A percentile compares a stretch with the other conserved stretches of the same genome.
These are phyloP conservation scores for Annulohypoxylon bovei DNA, from an alignment of 495 filamentous ascomycete species.

Conservation along the genomic window DNA sequence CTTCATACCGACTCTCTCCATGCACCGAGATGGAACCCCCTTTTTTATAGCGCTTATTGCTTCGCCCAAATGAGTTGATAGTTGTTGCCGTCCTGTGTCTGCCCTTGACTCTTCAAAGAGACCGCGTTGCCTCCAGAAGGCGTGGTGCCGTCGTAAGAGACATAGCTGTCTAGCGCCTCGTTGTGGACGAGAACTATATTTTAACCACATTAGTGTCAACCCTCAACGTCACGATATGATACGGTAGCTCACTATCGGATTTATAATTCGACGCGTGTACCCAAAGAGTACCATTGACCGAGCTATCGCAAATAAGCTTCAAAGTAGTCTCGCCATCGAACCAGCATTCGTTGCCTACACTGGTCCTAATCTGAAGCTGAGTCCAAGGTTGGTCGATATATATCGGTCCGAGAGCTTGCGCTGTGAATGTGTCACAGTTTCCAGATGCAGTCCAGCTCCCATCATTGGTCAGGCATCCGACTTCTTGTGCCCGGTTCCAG, in stretches of 20 bases:
- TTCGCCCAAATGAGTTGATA: slow-evolving; percentile 20
- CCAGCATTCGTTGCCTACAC: not conserved
- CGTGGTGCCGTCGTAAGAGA: slow-evolving; percentile 1
- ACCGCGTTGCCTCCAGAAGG: slow-evolving; percentile 11
- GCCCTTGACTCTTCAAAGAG: not conserved
- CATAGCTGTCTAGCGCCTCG: slow-evolving; percentile 8
- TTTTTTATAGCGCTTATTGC: not conserved
- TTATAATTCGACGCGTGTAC: slow-evolving; percentile 7
- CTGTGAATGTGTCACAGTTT: slow-evolving; percentile 17
- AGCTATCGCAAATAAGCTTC: slow-evolving; percentile 7
- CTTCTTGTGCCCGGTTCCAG: slow-evolving; percentile 16
- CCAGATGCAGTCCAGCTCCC: slow-evolving; percentile 19
- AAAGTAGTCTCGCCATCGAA: not conserved
- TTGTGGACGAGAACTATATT: slow-evolving; percentile 13
- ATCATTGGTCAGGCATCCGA: slow-evolving; percentile 10
- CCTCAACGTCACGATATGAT: not conserved
- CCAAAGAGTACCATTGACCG: slow-evolving; percentile 3
- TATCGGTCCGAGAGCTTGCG: slow-evolving; percentile 8
- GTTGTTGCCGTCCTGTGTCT: slow-evolving; percentile 16
- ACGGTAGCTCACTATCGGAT: not conserved
- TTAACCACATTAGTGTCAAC: not conserved
- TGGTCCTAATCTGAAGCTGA: slow-evolving; percentile 8
- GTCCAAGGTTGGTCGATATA: slow-evolving; percentile 17
- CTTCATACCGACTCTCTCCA: too few relatives aligned
- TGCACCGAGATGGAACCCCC: not conserved